Conservation (phyloP, 192 early-diverging fungal species). For the Chytriomyces hyalinus region DNA sequence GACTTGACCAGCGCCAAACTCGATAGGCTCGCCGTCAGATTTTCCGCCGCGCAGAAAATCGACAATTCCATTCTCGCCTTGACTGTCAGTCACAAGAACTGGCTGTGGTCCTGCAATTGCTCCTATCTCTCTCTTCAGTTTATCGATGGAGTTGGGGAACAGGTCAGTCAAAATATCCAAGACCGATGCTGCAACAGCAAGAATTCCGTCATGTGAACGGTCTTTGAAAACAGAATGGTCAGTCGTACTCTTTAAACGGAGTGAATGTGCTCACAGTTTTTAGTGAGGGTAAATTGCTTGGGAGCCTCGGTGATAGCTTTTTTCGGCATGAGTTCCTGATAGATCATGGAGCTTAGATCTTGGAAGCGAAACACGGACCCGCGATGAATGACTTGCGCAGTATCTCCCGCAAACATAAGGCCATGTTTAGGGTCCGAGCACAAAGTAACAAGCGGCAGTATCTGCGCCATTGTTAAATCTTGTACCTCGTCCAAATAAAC, state of each 20-base stretch:
- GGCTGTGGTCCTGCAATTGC: conserved; percentile 37
- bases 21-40: conserved; percentile 30
- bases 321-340: neutral
- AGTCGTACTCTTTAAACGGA: neutral
- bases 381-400: conserved; percentile 39
- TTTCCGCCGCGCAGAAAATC: conserved; percentile 27
- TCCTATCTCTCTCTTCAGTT: conserved; percentile 19
- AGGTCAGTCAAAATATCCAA: conserved; percentile 31
- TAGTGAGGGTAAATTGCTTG: conserved; percentile 17
- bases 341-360: conserved; percentile 37
- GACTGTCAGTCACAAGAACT: conserved; percentile 14
- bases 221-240: conserved; percentile 2
- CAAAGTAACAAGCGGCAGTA: conserved; percentile 28
- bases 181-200: conserved; percentile 33
- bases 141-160: conserved; percentile 36
- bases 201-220: conserved; percentile 40
- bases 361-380: conserved; percentile 39
- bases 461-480: conserved; percentile 41
- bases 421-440: conserved; percentile 34
- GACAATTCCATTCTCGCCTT: neutral
- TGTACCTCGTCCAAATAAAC: conserved; percentile 35
- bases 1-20: conserved; percentile 40
- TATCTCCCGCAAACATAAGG: conserved; percentile 44
- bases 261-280: conserved; percentile 25
- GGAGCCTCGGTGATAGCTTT: conserved; percentile 26